These are phyloP conservation scores for Candida ortonii DNA, from an alignment of 805 yeast genomes.

Conservation along the genomic window DNA sequence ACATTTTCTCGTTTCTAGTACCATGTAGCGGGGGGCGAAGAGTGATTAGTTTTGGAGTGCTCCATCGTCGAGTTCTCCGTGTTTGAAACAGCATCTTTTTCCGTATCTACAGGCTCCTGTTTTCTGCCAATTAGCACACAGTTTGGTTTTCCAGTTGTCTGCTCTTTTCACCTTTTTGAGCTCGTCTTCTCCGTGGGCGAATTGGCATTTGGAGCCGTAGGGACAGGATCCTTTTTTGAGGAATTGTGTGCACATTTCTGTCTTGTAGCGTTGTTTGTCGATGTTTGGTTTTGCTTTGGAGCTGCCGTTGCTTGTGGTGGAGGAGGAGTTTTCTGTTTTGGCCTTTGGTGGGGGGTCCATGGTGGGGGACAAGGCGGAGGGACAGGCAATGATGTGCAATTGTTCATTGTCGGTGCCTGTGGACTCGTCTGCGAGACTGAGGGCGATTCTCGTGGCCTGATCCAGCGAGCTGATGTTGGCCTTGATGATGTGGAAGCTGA, in stretches of 20 bases:
- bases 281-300: slow-evolving; percentile 16
- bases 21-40: too few species aligned
- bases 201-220: slow-evolving; percentile 88
- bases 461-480: slow-evolving; percentile 6
- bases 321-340: not conserved
- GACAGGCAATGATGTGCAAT: too few species aligned
- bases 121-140: slow-evolving; percentile 84
- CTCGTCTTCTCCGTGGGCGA: slow-evolving; percentile 86
- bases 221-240: slow-evolving; percentile 73
- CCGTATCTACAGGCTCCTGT: slow-evolving; percentile 85
- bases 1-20: too few species aligned
- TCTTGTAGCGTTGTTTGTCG: slow-evolving; percentile 72
- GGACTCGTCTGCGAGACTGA: slow-evolving; percentile 4
- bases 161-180: slow-evolving; percentile 70
- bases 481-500: slow-evolving; percentile 9
- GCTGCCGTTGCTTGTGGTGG: slow-evolving; percentile 6
- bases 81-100: slow-evolving; percentile 88
- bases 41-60: not conserved
- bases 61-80: slow-evolving; percentile 43
- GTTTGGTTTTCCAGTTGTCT: slow-evolving; percentile 85
- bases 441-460: slow-evolving; percentile 2
- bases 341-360: slow-evolving; percentile 1
- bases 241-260: slow-evolving; percentile 83
- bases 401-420: slow-evolving; percentile 10
- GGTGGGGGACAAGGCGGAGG: too few species aligned